A percentile compares a stretch with the other conserved stretches of the same genome.
These are phyloP conservation scores for Ophiocordyceps unilateralis DNA, from an alignment of 2,329 filamentous ascomycete species.

Conservation along the genomic window DNA sequence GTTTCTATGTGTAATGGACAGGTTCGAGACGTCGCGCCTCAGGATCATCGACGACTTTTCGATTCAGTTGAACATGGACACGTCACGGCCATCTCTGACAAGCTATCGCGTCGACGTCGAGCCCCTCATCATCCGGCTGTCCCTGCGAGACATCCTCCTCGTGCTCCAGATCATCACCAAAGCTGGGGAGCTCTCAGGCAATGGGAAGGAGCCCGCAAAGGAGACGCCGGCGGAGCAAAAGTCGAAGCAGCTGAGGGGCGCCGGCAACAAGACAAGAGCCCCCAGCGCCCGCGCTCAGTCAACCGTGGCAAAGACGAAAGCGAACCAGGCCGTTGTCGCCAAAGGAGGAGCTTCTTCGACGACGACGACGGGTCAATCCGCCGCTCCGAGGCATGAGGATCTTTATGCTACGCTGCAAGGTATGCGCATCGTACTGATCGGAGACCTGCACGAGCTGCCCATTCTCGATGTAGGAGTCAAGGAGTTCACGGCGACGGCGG, in stretches of 20 bases:
- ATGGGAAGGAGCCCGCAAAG: conserved; percentile 29
- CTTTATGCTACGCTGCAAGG: conserved; percentile 76
- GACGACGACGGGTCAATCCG: conserved; percentile 3
- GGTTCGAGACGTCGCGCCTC: conserved; percentile 76
- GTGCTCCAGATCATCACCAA: conserved; percentile 84
- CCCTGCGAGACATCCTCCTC: conserved; percentile 83
- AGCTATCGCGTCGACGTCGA: conserved; percentile 80
- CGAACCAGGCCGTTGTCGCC: conserved; percentile 16
- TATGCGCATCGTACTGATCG: conserved; percentile 82
- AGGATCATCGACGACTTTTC: conserved; percentile 96
- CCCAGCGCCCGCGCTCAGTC: conserved; percentile 39
- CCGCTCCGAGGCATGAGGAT: conserved; percentile 40
- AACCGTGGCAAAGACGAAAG: conserved; percentile 27
- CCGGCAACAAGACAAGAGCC: conserved; percentile 35
- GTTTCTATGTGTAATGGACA: conserved; percentile 98
- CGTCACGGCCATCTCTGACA: conserved; percentile 41
- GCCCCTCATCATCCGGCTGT: conserved; percentile 76
- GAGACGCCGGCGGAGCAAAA: conserved; percentile 32
- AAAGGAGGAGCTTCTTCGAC: conserved; percentile 8
- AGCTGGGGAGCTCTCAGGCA: conserved; percentile 70
- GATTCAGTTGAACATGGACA: conserved; percentile 74
- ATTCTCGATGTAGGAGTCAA: conserved; percentile 90
- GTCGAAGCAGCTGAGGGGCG: conserved; percentile 32
- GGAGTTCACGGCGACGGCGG: conserved; percentile 66
- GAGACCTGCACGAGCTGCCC: conserved; percentile 87